phyloP scores from a whole-genome alignment of 148 eudicot genomes.

The Persicaria maculosa region DNA sequence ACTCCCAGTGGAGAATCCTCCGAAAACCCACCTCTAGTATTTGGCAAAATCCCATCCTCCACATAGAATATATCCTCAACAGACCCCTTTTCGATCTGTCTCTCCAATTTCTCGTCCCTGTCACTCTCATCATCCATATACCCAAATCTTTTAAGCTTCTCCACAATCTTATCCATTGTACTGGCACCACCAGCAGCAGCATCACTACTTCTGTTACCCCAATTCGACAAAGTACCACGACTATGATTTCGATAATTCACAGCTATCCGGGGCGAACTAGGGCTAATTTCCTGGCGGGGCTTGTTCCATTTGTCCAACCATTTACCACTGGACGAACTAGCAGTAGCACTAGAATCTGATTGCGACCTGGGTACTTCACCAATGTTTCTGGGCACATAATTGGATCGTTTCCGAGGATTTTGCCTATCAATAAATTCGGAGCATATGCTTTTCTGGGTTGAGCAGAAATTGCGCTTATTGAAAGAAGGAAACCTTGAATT shows the following conservation, averaged over 20 bases:
- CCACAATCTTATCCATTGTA: constrained; percentile 89
- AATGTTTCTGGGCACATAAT: constrained; percentile 21
- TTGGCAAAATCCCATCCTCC: constrained; percentile 83
- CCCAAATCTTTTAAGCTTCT: constrained; percentile 77
- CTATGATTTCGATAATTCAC: constrained; percentile 42
- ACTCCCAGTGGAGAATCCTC: constrained; percentile 40
- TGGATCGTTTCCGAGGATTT: constrained; percentile 25
- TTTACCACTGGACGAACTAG: constrained; percentile 27
- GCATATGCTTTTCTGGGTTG: constrained; percentile 14
- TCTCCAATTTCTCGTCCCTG: constrained; percentile 27
- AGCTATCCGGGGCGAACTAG: constrained; percentile 32
- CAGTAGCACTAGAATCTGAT: constrained; percentile 16
- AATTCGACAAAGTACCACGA: constrained; percentile 16
- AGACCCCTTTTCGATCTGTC: constrained; percentile 67
- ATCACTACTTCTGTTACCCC: constrained; percentile 26
- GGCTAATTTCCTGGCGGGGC: constrained; percentile 24
- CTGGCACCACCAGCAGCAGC: constrained; percentile 37
- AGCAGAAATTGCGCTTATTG: constrained; percentile 20
- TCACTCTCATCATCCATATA: constrained; percentile 59
- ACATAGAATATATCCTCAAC: constrained; percentile 88
- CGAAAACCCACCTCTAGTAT: constrained; percentile 74
- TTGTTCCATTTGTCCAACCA: constrained; percentile 85
- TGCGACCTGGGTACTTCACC: constrained; percentile 8
- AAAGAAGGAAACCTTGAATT: constrained; percentile 27
- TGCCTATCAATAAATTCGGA: constrained; percentile 19